phyloP scores from a whole-genome alignment of 495 filamentous ascomycete genomes.

The Articulospora tetracladia region DNA sequence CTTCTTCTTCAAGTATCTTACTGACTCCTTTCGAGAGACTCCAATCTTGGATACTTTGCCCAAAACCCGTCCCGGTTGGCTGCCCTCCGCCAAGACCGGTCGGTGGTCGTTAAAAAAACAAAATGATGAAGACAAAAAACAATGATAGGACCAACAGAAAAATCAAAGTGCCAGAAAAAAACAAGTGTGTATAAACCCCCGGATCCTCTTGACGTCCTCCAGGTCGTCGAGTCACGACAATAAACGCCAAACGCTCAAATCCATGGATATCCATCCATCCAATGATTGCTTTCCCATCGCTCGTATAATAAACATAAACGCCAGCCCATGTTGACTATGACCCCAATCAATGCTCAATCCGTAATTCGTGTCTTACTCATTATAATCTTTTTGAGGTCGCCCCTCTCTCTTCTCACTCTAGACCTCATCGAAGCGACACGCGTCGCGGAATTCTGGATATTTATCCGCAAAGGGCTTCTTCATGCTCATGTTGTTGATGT shows the following conservation, averaged over 20 bases:
- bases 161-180: too few species aligned
- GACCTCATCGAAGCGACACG: constrained; percentile 25
- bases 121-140: too few species aligned
- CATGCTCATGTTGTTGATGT: constrained; percentile 24
- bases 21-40: too few species aligned
- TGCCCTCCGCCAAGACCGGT: too few species aligned
- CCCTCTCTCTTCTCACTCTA: background rate
- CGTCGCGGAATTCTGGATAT: constrained; percentile 27
- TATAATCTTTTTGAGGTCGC: too few species aligned
- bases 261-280: background rate
- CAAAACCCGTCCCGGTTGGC: too few species aligned
- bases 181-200: background rate
- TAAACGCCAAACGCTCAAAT: background rate
- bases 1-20: too few species aligned
- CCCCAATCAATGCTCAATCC: background rate
- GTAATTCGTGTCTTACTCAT: background rate
- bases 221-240: background rate
- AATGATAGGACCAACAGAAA: too few species aligned
- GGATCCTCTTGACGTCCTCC: background rate
- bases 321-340: background rate
- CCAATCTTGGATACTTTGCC: too few species aligned
- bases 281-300: background rate
- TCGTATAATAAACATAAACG: background rate
- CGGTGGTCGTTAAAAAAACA: too few species aligned
- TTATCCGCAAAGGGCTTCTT: constrained; percentile 23